These are phyloP conservation scores for Elsinoe necatrix DNA, from an alignment of 2,329 filamentous ascomycete species.

Conservation along the genomic window DNA sequence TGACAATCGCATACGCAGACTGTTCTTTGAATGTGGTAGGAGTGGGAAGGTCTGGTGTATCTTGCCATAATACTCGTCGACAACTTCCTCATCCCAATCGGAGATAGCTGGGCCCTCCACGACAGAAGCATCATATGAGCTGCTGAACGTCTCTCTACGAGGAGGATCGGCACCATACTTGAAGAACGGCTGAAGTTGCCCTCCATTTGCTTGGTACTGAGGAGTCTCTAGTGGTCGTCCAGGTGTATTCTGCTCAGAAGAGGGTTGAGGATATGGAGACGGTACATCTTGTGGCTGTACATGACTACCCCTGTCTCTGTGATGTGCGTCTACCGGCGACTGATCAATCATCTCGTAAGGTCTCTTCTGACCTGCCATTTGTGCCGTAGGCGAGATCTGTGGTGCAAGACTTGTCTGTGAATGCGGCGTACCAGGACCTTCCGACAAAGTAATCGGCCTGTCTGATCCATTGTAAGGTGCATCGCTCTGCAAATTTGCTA, in stretches of 20 bases:
- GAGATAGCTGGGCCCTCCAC: conserved; percentile 23
- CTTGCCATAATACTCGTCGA: conserved; percentile 50
- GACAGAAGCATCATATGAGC: conserved; percentile 23
- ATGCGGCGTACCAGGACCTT: not conserved
- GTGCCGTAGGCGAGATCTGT: not conserved
- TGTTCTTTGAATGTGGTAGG: conserved; percentile 49
- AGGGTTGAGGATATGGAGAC: not conserved
- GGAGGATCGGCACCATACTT: conserved; percentile 23
- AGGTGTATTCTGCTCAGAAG: conserved; percentile 2
- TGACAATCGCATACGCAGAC: conserved; percentile 49
- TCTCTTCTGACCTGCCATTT: conserved; percentile 12
- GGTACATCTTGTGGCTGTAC: not conserved
- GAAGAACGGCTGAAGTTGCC: conserved; percentile 27
- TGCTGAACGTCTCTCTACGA: conserved; percentile 25
- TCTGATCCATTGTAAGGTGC: conserved; percentile 3
- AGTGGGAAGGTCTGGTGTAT: conserved; percentile 62
- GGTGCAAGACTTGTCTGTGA: not conserved
- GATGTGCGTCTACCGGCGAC: not conserved
- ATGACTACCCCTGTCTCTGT: not conserved
- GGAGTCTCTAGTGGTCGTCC: not conserved
- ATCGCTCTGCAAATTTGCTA: conserved; percentile 22
- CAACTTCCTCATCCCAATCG: conserved; percentile 40
- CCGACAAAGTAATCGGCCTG: not conserved
- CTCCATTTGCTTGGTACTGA: not conserved
- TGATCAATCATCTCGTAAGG: conserved; percentile 9